A percentile compares a stretch with the other conserved stretches of the same genome.
Evolutionary conservation across 2,329 filamentous ascomycete species (phyloP).

Genomic region (Cladobotryum protrusum): DNA sequence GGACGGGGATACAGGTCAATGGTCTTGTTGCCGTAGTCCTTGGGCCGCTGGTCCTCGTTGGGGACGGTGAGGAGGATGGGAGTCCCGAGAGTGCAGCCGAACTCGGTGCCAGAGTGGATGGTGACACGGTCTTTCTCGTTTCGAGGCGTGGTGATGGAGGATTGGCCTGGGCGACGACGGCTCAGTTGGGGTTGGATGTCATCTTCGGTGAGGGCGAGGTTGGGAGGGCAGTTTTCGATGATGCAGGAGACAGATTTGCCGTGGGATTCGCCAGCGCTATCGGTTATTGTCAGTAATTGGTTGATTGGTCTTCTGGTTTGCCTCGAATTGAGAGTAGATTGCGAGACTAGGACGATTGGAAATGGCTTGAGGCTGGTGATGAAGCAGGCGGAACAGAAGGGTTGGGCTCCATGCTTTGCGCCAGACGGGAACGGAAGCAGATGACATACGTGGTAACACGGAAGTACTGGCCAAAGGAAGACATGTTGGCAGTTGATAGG

Average conservation of each 20-base stretch:
- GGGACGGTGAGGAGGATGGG: constrained; percentile 81
- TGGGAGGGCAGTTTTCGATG: constrained; percentile 85
- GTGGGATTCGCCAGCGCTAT: constrained; percentile 60
- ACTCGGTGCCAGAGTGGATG: constrained; percentile 90
- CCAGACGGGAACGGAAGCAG: background rate
- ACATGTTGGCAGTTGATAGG: constrained; percentile 49
- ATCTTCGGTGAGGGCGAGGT: constrained; percentile 74
- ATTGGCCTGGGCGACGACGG: constrained; percentile 82
- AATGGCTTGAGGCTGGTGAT: background rate
- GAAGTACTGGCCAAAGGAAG: constrained; percentile 79
- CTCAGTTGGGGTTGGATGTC: constrained; percentile 96
- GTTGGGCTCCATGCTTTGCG: constrained; percentile 36
- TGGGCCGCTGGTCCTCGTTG: constrained; percentile 89
- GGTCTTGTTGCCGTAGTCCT: constrained; percentile 83
- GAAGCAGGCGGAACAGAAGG: constrained; percentile 2
- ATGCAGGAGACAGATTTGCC: constrained; percentile 92
- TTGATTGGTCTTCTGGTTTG: too few relatives aligned
- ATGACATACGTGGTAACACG: constrained; percentile 69
- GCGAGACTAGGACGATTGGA: too few relatives aligned
- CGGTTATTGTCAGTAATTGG: background rate
- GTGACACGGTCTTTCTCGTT: constrained; percentile 88
- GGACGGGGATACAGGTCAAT: constrained; percentile 90
- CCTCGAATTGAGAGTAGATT: too few relatives aligned
- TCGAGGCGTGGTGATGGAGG: constrained; percentile 81
- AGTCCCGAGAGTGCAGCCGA: constrained; percentile 82